Evolutionary conservation across 176 grass and related monocot genomes (phyloP), one percentile per base, ranked within the genome.

Genomic region (Saccharum officinarum): DNA sequence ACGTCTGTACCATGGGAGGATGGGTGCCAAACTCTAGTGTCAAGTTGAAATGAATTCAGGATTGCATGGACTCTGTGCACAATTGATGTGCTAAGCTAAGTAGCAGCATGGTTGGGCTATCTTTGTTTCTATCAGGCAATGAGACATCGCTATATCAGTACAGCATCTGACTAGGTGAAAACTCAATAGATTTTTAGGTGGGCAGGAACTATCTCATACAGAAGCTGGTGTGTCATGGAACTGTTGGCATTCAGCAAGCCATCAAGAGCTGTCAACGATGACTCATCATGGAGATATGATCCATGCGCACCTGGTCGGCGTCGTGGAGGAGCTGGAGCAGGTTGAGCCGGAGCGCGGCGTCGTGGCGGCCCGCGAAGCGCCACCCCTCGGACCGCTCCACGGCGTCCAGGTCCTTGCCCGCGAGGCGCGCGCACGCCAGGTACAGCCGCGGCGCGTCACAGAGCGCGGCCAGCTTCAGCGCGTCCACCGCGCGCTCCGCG

Each of bases 401-500:
- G 62, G 89, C 88, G 49, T 15, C 73, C 17, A 92, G 62, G 63
- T 97, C 92, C 90, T 90, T 90, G 66, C 66, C 80, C 16, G 86
- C 89, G 57, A 90, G 82, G n/a, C 84, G 67, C 85, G 87, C 75
- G 83, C 94, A 97, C 41, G 61, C 45, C 7, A 88, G 77, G 74
- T 67, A 67, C 80, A 97, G 87, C 57, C 92, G 78, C 50, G 89
- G 92, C 70, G 92, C 92, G 76, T 94, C 90, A 72, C 92, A 97
- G 73, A 97, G 86, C 66, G 57, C 66, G 10, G 94, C 92, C 41
- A 97, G 85, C 83, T 97, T 97, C 73, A 89, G 23, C 30, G 77
- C 83, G 82, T 97, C 94, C 50, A 92, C 80, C 16, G 69, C 94
- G 40, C 72, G 66, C 2, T 84, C 91, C 23, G 85, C 37, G 1